A percentile compares a stretch with the other conserved stretches of the same genome.
Conservation (phyloP, 1,284 basidiomycete species). For the Marasmius oreades region DNA sequence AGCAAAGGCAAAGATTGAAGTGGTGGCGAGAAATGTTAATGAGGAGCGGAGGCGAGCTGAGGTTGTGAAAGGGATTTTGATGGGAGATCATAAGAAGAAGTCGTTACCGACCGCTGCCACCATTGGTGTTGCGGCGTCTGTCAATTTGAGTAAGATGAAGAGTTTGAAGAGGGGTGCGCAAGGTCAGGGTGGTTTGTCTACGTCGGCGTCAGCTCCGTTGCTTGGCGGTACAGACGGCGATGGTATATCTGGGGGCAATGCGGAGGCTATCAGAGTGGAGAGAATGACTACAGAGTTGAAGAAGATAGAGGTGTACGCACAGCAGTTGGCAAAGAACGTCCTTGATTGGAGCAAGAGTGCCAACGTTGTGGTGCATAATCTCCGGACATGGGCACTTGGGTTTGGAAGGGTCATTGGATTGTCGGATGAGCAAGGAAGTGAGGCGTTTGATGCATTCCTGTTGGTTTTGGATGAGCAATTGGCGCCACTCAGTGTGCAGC, state of each 20-base stretch:
- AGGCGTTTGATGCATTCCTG: conserved; percentile 75
- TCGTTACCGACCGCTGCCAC: conserved; percentile 30
- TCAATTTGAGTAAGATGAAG: conserved; percentile 59
- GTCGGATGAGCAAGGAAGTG: conserved; percentile 40
- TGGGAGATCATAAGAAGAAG: conserved; percentile 40
- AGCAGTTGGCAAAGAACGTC: conserved; percentile 54
- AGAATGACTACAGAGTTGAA: conserved; percentile 53
- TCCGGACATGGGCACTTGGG: conserved; percentile 57
- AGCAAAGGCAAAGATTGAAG: conserved; percentile 70
- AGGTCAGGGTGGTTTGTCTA: background rate
- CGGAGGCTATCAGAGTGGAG: conserved; percentile 55
- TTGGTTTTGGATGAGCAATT: conserved; percentile 53
- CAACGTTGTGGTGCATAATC: conserved; percentile 37
- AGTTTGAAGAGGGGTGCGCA: conserved; percentile 25
- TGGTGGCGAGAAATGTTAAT: conserved; percentile 82
- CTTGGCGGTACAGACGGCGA: background rate
- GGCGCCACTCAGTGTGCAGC: conserved; percentile 44
- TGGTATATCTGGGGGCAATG: conserved; percentile 27
- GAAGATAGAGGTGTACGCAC: conserved; percentile 48
- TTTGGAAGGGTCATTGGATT: conserved; percentile 71
- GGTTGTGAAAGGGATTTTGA: conserved; percentile 72
- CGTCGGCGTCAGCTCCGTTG: background rate
- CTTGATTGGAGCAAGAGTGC: conserved; percentile 58
- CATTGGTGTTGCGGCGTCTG: conserved; percentile 50
- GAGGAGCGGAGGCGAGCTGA: conserved; percentile 84